These are phyloP conservation scores for Ensete ventricosum DNA, from an alignment of 176 grass and related monocot genomes.

Conservation along the genomic window DNA sequence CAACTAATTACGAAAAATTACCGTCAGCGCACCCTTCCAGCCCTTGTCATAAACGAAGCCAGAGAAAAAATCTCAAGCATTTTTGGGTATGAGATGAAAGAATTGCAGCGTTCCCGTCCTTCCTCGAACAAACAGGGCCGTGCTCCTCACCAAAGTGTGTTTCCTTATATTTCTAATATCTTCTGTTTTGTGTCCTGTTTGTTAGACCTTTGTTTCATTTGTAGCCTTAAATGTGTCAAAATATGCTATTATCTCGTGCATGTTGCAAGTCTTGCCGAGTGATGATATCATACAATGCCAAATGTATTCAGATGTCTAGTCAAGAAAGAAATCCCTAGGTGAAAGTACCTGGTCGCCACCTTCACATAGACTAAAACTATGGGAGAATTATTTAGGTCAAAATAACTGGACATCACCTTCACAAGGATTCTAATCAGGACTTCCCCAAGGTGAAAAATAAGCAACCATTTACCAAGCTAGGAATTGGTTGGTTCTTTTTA, in stretches of 20 bases:
- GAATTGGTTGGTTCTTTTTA: neutral
- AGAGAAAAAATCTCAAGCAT: conserved; percentile 48
- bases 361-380: no score
- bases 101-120: conserved; percentile 57
- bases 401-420: neutral
- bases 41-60: conserved; percentile 73
- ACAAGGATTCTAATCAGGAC: neutral
- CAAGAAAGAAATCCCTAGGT: no score
- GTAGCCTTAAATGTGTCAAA: neutral
- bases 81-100: conserved; percentile 86
- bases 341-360: no score
- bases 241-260: no score
- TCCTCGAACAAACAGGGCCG: conserved; percentile 41
- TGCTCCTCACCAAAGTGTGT: conserved; percentile 39
- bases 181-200: neutral
- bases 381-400: neutral
- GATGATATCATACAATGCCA: no score
- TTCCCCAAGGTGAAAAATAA: neutral
- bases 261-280: no score
- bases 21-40: conserved; percentile 51
- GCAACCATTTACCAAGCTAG: neutral
- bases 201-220: neutral
- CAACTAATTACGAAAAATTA: conserved; percentile 85
- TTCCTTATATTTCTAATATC: neutral
- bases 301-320: no score